Percentiles rank a stretch among this genome's conserved stretches.
phyloP scores from a whole-genome alignment of 257 asterid species.

The Lycium ferocissimum region DNA sequence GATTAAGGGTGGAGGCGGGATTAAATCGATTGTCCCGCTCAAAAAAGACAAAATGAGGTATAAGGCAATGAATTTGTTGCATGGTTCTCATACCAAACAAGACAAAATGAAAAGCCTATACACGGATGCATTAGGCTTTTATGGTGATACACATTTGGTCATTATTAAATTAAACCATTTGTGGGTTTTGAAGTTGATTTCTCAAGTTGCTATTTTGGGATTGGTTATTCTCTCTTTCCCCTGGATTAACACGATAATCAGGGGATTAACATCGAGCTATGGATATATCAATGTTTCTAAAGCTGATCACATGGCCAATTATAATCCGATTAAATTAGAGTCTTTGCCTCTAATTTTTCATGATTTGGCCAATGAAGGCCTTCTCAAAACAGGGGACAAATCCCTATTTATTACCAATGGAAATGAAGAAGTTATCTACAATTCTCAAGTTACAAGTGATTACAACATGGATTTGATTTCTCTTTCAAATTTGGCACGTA shows the following conservation, averaged over 20 bases:
- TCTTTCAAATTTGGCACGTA: not conserved
- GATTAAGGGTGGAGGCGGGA: not conserved
- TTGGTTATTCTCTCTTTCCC: constrained; percentile 44
- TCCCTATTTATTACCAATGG: constrained; percentile 34
- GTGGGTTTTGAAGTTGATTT: constrained; percentile 38
- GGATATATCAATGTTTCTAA: not conserved
- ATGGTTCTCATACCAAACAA: constrained; percentile 13
- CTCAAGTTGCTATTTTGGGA: constrained; percentile 39
- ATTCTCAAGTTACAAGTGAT: not conserved
- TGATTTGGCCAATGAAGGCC: constrained; percentile 56
- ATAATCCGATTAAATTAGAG: constrained; percentile 15
- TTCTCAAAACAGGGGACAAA: constrained; percentile 44
- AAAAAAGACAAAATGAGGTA: not conserved
- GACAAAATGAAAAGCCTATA: constrained; percentile 29
- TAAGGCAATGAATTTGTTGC: constrained; percentile 32
- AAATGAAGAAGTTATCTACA: not conserved
- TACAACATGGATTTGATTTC: constrained; percentile 34
- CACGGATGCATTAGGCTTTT: constrained; percentile 20
- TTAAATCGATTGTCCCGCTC: too few relatives aligned
- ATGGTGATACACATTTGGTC: constrained; percentile 23
- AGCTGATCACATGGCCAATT: not conserved
- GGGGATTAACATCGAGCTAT: not conserved
- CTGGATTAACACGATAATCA: constrained; percentile 27
- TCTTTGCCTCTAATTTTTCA: constrained; percentile 36
- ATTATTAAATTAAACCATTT: constrained; percentile 31